A percentile compares a stretch with the other conserved stretches of the same genome.
These are phyloP conservation scores for Nothomitra cinnamomea DNA, from an alignment of 2,329 filamentous ascomycete species.

Conservation along the genomic window DNA sequence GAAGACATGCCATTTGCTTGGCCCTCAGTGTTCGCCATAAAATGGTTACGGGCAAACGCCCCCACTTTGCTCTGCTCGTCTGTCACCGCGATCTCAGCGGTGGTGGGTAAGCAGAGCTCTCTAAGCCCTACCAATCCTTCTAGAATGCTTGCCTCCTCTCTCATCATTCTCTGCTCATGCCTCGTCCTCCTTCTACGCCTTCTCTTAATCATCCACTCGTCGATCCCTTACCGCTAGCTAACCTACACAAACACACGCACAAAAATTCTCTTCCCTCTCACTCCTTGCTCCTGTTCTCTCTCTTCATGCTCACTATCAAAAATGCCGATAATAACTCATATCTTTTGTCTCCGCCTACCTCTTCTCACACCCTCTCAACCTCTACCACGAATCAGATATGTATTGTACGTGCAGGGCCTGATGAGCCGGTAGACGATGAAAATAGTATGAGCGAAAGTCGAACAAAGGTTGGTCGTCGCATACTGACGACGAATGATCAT, in stretches of 20 bases:
- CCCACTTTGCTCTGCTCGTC: background rate
- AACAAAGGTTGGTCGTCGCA: background rate
- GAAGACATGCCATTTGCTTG: background rate
- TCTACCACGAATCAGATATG: background rate
- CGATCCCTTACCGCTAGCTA: background rate
- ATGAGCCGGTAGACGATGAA: slow-evolving; percentile 1
- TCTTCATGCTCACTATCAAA: background rate
- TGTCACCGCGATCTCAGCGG: background rate
- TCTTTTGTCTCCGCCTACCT: background rate
- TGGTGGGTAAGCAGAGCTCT: too few species aligned
- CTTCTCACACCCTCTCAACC: background rate
- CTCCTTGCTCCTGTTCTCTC: slow-evolving; percentile 2
- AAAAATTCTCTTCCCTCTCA: background rate
- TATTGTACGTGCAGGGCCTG: slow-evolving; percentile 2
- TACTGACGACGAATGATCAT: too few species aligned
- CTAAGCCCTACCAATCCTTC: background rate
- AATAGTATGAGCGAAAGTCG: slow-evolving; percentile 3
- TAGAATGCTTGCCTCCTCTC: background rate
- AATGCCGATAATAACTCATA: background rate
- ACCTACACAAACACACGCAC: background rate
- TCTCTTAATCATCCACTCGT: background rate
- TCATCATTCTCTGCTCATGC: background rate
- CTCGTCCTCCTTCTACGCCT: background rate
- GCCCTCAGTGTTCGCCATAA: background rate
- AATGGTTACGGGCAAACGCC: background rate